These are phyloP conservation scores for Raffaelea arxii DNA, from an alignment of 2,329 filamentous ascomycete genomes.

Conservation along the genomic window DNA sequence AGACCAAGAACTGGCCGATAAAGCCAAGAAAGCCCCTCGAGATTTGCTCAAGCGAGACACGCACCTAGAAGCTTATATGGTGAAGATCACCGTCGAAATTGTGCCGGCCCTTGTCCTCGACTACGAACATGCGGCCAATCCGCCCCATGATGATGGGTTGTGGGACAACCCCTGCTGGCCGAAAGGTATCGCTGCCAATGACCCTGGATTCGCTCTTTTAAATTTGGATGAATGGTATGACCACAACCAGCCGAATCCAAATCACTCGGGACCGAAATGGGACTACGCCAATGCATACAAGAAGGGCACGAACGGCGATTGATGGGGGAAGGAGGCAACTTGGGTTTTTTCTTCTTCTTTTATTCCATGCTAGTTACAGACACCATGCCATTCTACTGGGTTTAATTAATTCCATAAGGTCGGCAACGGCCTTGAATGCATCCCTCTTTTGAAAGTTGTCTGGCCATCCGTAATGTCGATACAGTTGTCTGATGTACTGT, in stretches of 20 bases:
- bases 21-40: background rate
- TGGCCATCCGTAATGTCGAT: too few species aligned
- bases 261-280: too few species aligned
- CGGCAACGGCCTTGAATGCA: too few species aligned
- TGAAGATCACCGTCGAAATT: constrained; percentile 3
- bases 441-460: too few species aligned
- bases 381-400: too few species aligned
- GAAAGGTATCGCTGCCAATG: constrained; percentile 7
- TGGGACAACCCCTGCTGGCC: constrained; percentile 16
- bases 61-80: constrained; percentile 1
- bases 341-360: too few species aligned
- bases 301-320: background rate
- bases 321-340: too few species aligned
- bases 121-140: constrained; percentile 1
- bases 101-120: constrained; percentile 7
- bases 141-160: constrained; percentile 12
- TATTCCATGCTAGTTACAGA: too few species aligned
- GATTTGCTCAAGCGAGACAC: background rate
- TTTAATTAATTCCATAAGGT: too few species aligned
- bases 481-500: too few species aligned
- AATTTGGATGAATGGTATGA: constrained; percentile 14
- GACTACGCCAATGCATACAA: constrained; percentile 2
- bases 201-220: constrained; percentile 15
- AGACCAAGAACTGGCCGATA: background rate
- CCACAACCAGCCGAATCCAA: constrained; percentile 3